Conservation (phyloP, 192 early-diverging fungal species). For the Coemansia sp. region DNA sequence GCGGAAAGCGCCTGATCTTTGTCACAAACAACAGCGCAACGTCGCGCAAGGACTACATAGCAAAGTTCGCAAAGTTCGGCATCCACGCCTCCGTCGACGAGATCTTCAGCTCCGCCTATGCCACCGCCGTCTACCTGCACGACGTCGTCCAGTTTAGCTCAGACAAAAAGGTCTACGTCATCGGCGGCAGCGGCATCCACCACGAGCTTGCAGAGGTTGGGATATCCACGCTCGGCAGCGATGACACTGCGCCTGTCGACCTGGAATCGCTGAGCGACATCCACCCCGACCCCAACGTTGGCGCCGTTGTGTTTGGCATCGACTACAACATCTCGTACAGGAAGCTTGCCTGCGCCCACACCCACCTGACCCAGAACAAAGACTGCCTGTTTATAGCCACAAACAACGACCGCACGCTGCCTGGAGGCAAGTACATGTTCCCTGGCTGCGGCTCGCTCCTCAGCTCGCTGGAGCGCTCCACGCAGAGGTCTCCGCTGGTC, state of each 20-base stretch:
- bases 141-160: slow-evolving; percentile 79
- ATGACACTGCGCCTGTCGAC: slow-evolving; percentile 55
- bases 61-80: slow-evolving; percentile 80
- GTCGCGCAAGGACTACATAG: slow-evolving; percentile 74
- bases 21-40: slow-evolving; percentile 98
- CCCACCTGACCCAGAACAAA: slow-evolving; percentile 70
- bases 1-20: slow-evolving; percentile 89
- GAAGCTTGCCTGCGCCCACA: slow-evolving; percentile 90
- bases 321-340: slow-evolving; percentile 91
- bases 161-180: slow-evolving; percentile 88
- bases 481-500: slow-evolving; percentile 77
- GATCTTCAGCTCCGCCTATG: slow-evolving; percentile 91
- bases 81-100: slow-evolving; percentile 81
- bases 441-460: slow-evolving; percentile 86
- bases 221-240: slow-evolving; percentile 61
- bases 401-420: slow-evolving; percentile 91
- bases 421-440: slow-evolving; percentile 69
- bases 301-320: slow-evolving; percentile 92
- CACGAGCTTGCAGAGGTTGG: slow-evolving; percentile 84
- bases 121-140: slow-evolving; percentile 88
- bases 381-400: slow-evolving; percentile 87
- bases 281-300: slow-evolving; percentile 66
- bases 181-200: slow-evolving; percentile 84
- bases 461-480: slow-evolving; percentile 68
- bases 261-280: slow-evolving; percentile 61